Base-by-base conservation (phyloP, 176 grass and related monocot species). In the Oryza nivara region DNA sequence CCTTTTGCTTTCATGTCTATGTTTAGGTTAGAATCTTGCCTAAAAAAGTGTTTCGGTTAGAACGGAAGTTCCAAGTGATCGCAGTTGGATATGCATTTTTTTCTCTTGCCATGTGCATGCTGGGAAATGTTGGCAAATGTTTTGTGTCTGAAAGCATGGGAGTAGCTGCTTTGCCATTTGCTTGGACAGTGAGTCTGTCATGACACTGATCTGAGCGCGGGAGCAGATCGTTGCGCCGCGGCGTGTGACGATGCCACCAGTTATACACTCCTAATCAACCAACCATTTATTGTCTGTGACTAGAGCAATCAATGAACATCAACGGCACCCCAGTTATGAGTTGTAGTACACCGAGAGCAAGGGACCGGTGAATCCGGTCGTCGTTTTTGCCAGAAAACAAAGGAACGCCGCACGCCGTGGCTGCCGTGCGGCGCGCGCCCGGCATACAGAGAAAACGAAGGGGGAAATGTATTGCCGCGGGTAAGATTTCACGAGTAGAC, bases 171-270 rank as follows among this genome's bases (percentile, higher is more conserved):
- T 46, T 36, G 19, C 65, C 34, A 0, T 9, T 69, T 11, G 54
- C 54, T 9, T 63, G 58, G 2, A n/a, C 58, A 7, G 58, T 63
- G 58, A 22, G 58, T 6, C 58, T 4, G 56, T 69, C 10, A 2
- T 44, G 43, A 44, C 43, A 44, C 43, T 2, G 26, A 28, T 67
- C 61, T 46, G 40, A 4, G 41, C 61, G 75, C 51, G 51, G 52
- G 38, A 71, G 34, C 26, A 65, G 11, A 86, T 48, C 15, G 34
- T 48, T 30, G 45, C 65, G 19, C 25, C 41, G 41, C 2, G 12
- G 9, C 54, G 11, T 11, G 28, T 14, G n/a, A 9, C 58, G 79
- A 16, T 68, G 88, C 74, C 88, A 90, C 84, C 84, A 74, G 68
- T 63, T 74, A 16, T 74, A 16, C 73, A 32, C 14, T 45, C 1